Evolutionary conservation across 2,329 filamentous ascomycete species (phyloP), one percentile per base, ranked within the genome.

Genomic region (Cercospora brassicicola): DNA sequence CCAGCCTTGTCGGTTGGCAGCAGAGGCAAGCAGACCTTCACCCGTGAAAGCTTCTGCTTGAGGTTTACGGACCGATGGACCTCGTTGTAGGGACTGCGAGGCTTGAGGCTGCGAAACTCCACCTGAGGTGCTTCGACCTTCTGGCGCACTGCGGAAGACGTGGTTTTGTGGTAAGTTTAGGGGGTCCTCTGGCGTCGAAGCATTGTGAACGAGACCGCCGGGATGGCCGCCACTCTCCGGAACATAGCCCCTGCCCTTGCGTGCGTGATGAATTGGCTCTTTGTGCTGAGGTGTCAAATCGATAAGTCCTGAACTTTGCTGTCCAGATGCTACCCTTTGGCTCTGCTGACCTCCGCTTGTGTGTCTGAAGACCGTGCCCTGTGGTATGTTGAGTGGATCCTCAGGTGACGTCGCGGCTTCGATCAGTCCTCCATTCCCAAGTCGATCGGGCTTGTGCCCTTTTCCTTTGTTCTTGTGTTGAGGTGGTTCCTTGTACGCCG

Each of bases 401-500:
- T 79, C 83, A 3, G 82, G 78, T 1, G 78, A 81, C 0, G 82
- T 84, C 23, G 82, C 83, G 51, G 76, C 79, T 31, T 84, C 82
- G 23, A 85, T 80, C 5, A 84, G 76, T 1, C 79, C 80, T 2
- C 82, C 82, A 1, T 79, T 69, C 2, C 65, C 68, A 7, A 77
- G 65, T 2, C 75, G 73, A 8, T 80, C 79, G 1, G 76, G 76
- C 26, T 69, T 65, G 74, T 77, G 82, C 3, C 87, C 87, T 67
- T 84, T 84, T 15, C 84, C 82, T 59, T 86, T 85, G 57, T 82
- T 82, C 63, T 82, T 79, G 74, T 85, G 84, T 77, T 89, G 84
- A 18, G 89, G 89, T 6, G 89, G 84, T 69, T 91, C 89, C 60
- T 85, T 83, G 74, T 89, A 90, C 59, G 84, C 82, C 0, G 88